Conservation (phyloP, 2,329 filamentous ascomycete genomes). For the Fusarium haematococcum region DNA sequence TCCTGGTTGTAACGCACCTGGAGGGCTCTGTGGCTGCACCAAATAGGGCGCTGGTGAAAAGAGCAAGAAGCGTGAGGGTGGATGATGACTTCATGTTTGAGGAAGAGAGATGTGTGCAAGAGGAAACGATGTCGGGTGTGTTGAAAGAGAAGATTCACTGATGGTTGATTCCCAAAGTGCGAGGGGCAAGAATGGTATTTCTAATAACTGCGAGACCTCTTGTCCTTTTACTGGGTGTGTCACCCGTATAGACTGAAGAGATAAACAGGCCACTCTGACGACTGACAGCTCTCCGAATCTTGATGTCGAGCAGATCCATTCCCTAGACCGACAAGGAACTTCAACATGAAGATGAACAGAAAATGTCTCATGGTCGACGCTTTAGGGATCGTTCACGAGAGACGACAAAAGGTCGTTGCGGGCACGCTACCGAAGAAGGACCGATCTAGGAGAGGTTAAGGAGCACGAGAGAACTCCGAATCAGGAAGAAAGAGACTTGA, state of each 20-base stretch:
- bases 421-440: not conserved
- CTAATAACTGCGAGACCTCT: not conserved
- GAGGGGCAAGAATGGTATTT: not conserved
- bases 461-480: not conserved
- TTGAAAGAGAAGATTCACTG: not conserved
- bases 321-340: not conserved
- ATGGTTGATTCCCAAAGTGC: not conserved
- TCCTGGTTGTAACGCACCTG: not conserved
- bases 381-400: not conserved
- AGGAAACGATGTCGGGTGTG: not conserved
- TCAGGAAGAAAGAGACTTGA: not conserved
- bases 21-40: not conserved
- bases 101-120: not conserved
- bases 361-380: not conserved
- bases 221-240: not conserved
- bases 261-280: not conserved
- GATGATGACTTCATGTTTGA: not conserved
- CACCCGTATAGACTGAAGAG: not conserved
- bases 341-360: not conserved
- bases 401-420: not conserved
- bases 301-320: not conserved
- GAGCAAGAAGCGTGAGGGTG: not conserved
- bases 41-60: not conserved
- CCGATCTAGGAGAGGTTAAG: not conserved
- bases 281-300: not conserved